phyloP scores from a whole-genome alignment of 1,284 basidiomycete genomes.

The Neotropicomus parvogracilis region DNA sequence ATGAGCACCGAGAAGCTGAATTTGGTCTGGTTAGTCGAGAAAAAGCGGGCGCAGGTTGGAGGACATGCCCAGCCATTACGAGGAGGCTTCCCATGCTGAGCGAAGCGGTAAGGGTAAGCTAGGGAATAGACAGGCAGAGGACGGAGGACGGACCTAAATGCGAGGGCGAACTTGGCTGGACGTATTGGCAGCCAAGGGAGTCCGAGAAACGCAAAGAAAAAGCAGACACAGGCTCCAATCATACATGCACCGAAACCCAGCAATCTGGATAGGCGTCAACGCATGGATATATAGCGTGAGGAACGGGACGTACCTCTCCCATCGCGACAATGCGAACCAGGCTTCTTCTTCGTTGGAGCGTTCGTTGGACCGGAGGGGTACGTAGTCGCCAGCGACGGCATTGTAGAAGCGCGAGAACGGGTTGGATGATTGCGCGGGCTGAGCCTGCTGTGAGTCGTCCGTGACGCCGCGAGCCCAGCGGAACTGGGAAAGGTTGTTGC shows the following conservation, averaged over 20 bases:
- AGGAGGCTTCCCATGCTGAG: slow-evolving; percentile 74
- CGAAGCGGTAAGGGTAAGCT: background rate
- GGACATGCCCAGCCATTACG: slow-evolving; percentile 77
- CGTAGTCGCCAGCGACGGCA: slow-evolving; percentile 73
- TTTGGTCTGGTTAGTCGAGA: background rate
- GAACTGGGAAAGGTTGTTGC: slow-evolving; percentile 73
- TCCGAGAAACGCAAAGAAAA: slow-evolving; percentile 92
- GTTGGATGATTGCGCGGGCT: slow-evolving; percentile 39
- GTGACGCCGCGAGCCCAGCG: slow-evolving; percentile 78
- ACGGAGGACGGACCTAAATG: slow-evolving; percentile 61
- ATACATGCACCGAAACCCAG: slow-evolving; percentile 93
- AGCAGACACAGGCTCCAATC: slow-evolving; percentile 89
- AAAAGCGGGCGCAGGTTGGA: background rate
- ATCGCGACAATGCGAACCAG: slow-evolving; percentile 87
- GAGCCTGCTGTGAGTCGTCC: slow-evolving; percentile 61
- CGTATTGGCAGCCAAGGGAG: slow-evolving; percentile 81
- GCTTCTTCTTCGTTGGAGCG: slow-evolving; percentile 94
- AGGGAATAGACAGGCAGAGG: background rate
- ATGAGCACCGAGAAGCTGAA: slow-evolving; percentile 79
- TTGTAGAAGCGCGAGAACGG: slow-evolving; percentile 78
- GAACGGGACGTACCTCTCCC: slow-evolving; percentile 65
- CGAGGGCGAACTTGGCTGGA: slow-evolving; percentile 84
- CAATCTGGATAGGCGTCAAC: slow-evolving; percentile 47
- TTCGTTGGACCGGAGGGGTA: slow-evolving; percentile 83
- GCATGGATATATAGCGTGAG: background rate